Percentiles rank a stretch among this genome's conserved stretches.
Conservation (phyloP, 1,139 yeast species). For the Lodderomyces oxycetoniae region DNA sequence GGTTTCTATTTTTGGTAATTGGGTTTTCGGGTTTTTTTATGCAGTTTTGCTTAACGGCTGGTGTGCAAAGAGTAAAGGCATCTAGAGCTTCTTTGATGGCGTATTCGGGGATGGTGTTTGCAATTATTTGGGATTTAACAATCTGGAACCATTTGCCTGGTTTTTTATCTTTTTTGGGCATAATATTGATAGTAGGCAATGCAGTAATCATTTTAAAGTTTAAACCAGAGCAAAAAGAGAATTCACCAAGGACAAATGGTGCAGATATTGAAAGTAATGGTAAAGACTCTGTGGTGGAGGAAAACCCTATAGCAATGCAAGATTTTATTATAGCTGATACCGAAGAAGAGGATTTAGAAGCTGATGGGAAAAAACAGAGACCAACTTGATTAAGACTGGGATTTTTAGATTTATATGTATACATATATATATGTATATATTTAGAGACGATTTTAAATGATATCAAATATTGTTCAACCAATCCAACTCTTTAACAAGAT, state of each 20-base stretch:
- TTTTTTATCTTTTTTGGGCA: conserved; percentile 64
- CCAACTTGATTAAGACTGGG: background rate
- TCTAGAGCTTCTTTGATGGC: conserved; percentile 71
- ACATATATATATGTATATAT: no score
- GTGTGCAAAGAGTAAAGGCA: conserved; percentile 78
- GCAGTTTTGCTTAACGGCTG: conserved; percentile 77
- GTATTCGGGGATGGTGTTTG: conserved; percentile 74
- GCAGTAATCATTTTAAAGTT: conserved; percentile 55
- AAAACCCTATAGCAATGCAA: conserved; percentile 20
- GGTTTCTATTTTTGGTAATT: conserved; percentile 56
- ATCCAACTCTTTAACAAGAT: conserved; percentile 23
- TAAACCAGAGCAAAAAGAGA: conserved; percentile 33
- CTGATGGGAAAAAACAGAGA: no score
- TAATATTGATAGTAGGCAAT: conserved; percentile 58
- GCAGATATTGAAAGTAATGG: conserved; percentile 16
- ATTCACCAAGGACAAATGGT: no score
- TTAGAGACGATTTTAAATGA: background rate
- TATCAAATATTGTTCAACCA: conserved; percentile 21
- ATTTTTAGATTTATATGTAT: conserved; percentile 1
- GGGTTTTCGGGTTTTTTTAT: conserved; percentile 78
- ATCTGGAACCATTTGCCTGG: conserved; percentile 76
- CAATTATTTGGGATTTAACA: conserved; percentile 69
- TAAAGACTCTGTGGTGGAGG: conserved; percentile 13
- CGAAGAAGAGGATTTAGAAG: no score
- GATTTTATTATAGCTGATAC: conserved; percentile 27